Conservation (phyloP, 2,329 filamentous ascomycete genomes). For the Tothia fuscella region DNA sequence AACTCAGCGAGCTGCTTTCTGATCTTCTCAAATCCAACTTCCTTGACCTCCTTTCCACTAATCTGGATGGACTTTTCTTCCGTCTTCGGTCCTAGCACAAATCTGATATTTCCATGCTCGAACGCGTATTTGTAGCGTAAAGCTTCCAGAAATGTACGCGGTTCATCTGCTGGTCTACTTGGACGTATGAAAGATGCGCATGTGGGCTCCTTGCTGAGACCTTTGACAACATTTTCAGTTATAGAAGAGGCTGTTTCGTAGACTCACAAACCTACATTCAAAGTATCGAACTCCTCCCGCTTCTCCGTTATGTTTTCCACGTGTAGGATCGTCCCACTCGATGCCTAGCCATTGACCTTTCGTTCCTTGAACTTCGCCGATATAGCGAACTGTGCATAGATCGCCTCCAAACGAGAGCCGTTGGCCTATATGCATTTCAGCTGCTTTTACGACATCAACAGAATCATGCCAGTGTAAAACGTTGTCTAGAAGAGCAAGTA, state of each 20-base stretch:
- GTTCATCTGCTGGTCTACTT: slow-evolving; percentile 53
- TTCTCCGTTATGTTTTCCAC: slow-evolving; percentile 84
- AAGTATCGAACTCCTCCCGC: slow-evolving; percentile 75
- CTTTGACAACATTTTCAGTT: slow-evolving; percentile 25
- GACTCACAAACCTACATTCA: slow-evolving; percentile 46
- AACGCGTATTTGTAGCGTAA: slow-evolving; percentile 74
- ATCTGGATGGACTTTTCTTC: slow-evolving; percentile 50
- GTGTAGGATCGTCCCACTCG: slow-evolving; percentile 81
- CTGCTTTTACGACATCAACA: slow-evolving; percentile 23
- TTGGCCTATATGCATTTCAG: slow-evolving; percentile 47
- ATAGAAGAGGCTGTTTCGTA: background rate
- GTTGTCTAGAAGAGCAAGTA: too few relatives aligned
- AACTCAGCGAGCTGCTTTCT: slow-evolving; percentile 66
- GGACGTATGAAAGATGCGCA: slow-evolving; percentile 82
- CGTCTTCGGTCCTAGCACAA: slow-evolving; percentile 15
- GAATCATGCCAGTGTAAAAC: too few relatives aligned
- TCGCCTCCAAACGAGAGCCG: slow-evolving; percentile 68
- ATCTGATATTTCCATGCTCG: slow-evolving; percentile 25
- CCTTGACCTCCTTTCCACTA: slow-evolving; percentile 74
- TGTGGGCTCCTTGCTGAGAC: slow-evolving; percentile 49
- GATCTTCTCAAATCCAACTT: slow-evolving; percentile 93
- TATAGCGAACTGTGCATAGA: slow-evolving; percentile 74
- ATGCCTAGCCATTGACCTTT: slow-evolving; percentile 79
- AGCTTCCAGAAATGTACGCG: slow-evolving; percentile 66
- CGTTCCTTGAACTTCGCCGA: slow-evolving; percentile 65